Evolutionary conservation across 108 stramenopile species (phyloP), one percentile per base, ranked within the genome.

Genomic region (Pseudonitzschia multiseries): DNA sequence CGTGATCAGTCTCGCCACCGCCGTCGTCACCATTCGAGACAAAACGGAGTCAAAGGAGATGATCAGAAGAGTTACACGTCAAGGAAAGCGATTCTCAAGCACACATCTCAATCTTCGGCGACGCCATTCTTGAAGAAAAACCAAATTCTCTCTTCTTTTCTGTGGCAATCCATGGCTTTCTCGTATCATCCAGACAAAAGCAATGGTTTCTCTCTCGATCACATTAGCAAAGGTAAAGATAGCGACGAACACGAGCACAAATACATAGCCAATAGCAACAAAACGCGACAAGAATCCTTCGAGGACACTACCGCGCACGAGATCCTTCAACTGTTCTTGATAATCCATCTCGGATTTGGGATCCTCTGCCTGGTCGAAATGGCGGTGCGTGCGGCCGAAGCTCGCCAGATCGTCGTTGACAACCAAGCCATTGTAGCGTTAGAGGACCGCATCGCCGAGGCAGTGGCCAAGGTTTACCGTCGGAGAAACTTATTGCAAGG

Each of bases 81-180:
- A 31, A 59, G 26, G 26, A 59, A 6, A 59, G 15, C 15, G 26
- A 26, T 26, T 59, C 26, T 12, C 8, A 5, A 53, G 52, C n/a
- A 53, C 24, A 6, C 6, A 13, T 53, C 36, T 36, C 36, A 2
- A 36, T 36, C 36, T 36, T 36, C 36, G 36, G 6, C 36, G 36
- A 2, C 36, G 2, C 36, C 36, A 36, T 36, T 36, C 6, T 36
- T 36, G 50, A 51, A 51, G n/a, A n/a, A 51, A 2, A 51, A n/a
- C n/a, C 50, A n/a, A 17, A 17, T 51, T 4, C 50, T n/a, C 10
- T 17, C 50, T 51, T 51, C 50, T 4, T n/a, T 51, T 51, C 20
- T 51, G 50, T 51, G 50, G 50, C 50, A 51, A 9, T 51, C 50
- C 20, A 51, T 51, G 50, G 50, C n/a, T 17, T 51, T 51, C 50